A percentile compares a stretch with the other conserved stretches of the same genome.
Conservation (phyloP, 192 early-diverging fungal genomes). For the Linnemannia zychae region DNA sequence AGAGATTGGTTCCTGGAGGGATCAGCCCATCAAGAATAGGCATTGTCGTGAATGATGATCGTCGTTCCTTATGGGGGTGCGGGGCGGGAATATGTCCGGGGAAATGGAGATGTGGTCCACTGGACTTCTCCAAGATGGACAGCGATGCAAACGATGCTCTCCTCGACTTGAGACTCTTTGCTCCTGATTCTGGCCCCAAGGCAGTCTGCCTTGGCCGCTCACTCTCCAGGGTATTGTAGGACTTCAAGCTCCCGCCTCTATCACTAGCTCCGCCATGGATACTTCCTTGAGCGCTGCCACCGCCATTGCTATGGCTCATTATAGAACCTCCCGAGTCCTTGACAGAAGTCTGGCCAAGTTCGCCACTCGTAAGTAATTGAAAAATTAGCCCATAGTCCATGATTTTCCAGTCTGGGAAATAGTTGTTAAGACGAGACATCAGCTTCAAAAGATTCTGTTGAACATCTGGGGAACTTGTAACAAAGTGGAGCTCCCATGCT, state of each 20-base stretch:
- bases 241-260: neutral
- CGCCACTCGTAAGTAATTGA: constrained; percentile 25
- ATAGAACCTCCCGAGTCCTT: neutral
- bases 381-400: constrained; percentile 43
- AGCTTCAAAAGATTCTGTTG: constrained; percentile 57
- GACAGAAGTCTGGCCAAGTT: constrained; percentile 11
- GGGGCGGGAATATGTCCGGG: neutral
- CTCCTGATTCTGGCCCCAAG: neutral
- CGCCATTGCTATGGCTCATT: neutral
- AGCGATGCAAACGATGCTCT: constrained; percentile 13
- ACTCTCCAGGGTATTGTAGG: neutral
- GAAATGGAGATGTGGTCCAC: neutral
- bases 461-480: constrained; percentile 49
- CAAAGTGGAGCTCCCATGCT: constrained; percentile 71
- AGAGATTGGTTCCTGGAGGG: neutral
- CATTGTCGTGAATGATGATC: neutral
- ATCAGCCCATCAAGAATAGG: constrained; percentile 2
- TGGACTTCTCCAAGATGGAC: neutral
- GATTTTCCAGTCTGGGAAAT: constrained; percentile 67
- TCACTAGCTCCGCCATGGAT: neutral
- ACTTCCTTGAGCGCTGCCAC: neutral
- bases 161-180: neutral
- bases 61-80: neutral
- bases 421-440: constrained; percentile 67
- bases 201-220: neutral